Evolutionary conservation across 2,329 filamentous ascomycete genomes (phyloP), one percentile per base, ranked within the genome.

Genomic region (Furcasterigmium furcatum): DNA sequence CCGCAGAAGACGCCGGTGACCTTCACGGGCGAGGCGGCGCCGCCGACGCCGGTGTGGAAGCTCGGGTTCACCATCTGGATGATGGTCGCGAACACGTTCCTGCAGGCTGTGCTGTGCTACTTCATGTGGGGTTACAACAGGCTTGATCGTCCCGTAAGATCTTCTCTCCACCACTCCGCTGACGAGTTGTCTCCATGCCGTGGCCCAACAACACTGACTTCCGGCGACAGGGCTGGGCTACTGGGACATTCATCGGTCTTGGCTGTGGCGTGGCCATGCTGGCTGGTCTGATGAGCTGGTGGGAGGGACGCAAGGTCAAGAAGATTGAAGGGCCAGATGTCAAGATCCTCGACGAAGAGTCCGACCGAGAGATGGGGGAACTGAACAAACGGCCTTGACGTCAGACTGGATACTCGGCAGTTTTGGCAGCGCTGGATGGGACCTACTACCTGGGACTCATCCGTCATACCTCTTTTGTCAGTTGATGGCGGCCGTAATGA

Each of bases 51-150:
- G 16, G 12, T 56, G 5, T 57, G 55, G 55, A 57, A 57, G 43
- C 38, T 57, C 3, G 50, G 54, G 0, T 54, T 56, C 14, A 56
- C 54, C 2, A 53, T 56, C 24, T 54, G 53, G 53, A 56, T 57
- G 55, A 57, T 56, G 54, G 52, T 56, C 2, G 16, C 46, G 21
- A 57, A 57, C 40, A 57, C 55, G 5, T 32, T 53, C 5, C 25
- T 57, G 14, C 55, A 57, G 40, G 53, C 51, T 5, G 54, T 56
- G 9, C 39, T 57, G 22, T 55, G 47, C 14, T 55, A 47, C 36
- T 57, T 55, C 39, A 57, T 57, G 54, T 57, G 55, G 55, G 47
- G 48, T 2, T 57, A 56, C 39, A 57, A 57, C 32, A 51, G 55
- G 9, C 46, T 55, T 22, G 47, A 57, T 29, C 54, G 55, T 10